Percentiles rank a stretch among this genome's conserved stretches.
Conservation (phyloP, 2,329 filamentous ascomycete genomes). For the Botrytis porri region DNA sequence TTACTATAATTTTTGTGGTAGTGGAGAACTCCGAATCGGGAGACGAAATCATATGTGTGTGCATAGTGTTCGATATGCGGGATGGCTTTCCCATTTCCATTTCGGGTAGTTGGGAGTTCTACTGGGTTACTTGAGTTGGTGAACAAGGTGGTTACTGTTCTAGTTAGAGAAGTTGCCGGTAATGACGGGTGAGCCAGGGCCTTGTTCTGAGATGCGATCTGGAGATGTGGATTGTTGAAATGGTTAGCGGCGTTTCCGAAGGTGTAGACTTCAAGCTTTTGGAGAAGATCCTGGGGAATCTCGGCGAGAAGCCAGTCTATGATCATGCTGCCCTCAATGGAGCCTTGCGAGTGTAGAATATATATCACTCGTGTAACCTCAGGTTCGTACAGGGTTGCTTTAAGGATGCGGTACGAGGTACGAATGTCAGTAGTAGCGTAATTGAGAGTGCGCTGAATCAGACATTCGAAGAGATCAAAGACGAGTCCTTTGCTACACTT, state of each 20-base stretch:
- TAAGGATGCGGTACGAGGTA: conserved; percentile 59
- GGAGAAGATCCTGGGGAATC: conserved; percentile 60
- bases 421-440: conserved; percentile 69
- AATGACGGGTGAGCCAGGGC: conserved; percentile 41
- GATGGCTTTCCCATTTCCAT: conserved; percentile 46
- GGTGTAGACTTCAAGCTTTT: conserved; percentile 72
- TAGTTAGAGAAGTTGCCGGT: conserved; percentile 39
- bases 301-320: conserved; percentile 76
- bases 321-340: conserved; percentile 68
- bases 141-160: conserved; percentile 12
- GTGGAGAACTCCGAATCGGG: conserved; percentile 70
- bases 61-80: conserved; percentile 78
- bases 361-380: conserved; percentile 67
- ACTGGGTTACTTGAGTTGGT: not conserved
- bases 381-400: conserved; percentile 60
- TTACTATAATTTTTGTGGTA: conserved; percentile 44
- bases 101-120: not conserved
- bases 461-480: conserved; percentile 74
- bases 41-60: conserved; percentile 70
- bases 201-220: conserved; percentile 45
- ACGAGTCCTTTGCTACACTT: conserved; percentile 55
- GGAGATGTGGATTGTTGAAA: conserved; percentile 71
- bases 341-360: conserved; percentile 75
- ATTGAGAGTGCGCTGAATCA: conserved; percentile 71
- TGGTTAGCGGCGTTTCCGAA: conserved; percentile 79